Evolutionary conservation across 2,329 filamentous ascomycete genomes (phyloP), one percentile per base, ranked within the genome.

Genomic region (Rutstroemia sp.): DNA sequence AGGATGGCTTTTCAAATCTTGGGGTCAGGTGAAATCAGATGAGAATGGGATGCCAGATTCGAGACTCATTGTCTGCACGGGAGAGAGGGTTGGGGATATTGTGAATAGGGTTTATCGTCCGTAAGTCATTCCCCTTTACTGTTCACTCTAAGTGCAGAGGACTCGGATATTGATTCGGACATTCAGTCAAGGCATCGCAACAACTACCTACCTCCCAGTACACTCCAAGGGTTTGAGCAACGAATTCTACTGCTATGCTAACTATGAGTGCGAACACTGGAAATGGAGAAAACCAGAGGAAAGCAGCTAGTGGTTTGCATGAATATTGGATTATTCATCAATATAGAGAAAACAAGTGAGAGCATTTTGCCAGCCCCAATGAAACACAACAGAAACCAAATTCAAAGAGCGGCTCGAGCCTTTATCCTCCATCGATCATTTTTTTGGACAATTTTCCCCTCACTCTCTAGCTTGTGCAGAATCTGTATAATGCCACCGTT

Each of bases 241-340:
- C 66, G 87, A 90, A 71, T 94, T 91, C 68, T 79, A 81, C 66
- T 91, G 86, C 70, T 92, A 90, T 66, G 82, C 88, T 23, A 92
- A 89, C 67, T 92, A 89, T 66, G 85, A 89, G 69, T 81, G 83
- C 64, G 72, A 72, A 6, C 70, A 69, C 4, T 82, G 80, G 78
- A 71, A 68, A 45, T 80, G 68, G 63, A 69, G 52, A 37, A 51
- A 51, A 30, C 7, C 12, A 16, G 38, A 50, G 3, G 34, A 25
- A 25, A 47, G 42, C 18, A 50, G 39, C 18, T 55, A 55, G 18
- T 42, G 10, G 27, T 39, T 49, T 41, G 18, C 25, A 42, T n/a
- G 30, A 42, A 18, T 39, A 23, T 34, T 34, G 10, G 10, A 14
- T 34, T 34, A 5, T 34, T 14, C 27, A 38, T 38, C 39, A 9